Conservation (phyloP, 208 protist species). For the Entamoeba moshkovskii region DNA sequence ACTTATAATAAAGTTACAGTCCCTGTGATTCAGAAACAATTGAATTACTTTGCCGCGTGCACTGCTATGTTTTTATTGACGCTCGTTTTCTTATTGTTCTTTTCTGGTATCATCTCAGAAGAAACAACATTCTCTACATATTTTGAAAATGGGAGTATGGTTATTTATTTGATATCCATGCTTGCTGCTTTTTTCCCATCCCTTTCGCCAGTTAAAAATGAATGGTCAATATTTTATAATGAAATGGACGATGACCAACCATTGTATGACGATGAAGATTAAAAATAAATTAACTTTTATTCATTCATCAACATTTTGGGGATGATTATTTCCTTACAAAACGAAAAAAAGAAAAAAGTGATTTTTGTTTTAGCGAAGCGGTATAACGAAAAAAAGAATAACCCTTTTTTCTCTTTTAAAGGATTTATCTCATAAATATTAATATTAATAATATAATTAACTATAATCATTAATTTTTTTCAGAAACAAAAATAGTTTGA, state of each 20-base stretch:
- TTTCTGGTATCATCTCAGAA: neutral
- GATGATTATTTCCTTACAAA: too few species aligned
- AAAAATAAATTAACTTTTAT: neutral
- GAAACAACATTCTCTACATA: neutral
- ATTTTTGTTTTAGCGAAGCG: too few species aligned
- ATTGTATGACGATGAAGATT: neutral
- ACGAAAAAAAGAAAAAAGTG: too few species aligned
- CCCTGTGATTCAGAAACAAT: neutral
- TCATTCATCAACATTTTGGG: too few species aligned
- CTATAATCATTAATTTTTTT: too few species aligned
- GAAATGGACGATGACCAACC: neutral
- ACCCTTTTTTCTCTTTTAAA: too few species aligned
- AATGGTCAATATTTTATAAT: conserved; percentile 5
- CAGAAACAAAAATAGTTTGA: too few species aligned
- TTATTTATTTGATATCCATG: neutral
- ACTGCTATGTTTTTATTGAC: neutral
- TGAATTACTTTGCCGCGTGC: neutral
- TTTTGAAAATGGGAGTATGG: neutral
- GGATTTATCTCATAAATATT: too few species aligned
- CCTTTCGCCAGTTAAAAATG: neutral
- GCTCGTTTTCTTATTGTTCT: neutral
- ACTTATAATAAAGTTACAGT: neutral
- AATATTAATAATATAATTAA: too few species aligned
- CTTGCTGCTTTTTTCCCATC: neutral
- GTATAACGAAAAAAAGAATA: too few species aligned